Evolutionary conservation across 345 rosid species (phyloP), one percentile per base, ranked within the genome.

Genomic region (Turnera subulata): DNA sequence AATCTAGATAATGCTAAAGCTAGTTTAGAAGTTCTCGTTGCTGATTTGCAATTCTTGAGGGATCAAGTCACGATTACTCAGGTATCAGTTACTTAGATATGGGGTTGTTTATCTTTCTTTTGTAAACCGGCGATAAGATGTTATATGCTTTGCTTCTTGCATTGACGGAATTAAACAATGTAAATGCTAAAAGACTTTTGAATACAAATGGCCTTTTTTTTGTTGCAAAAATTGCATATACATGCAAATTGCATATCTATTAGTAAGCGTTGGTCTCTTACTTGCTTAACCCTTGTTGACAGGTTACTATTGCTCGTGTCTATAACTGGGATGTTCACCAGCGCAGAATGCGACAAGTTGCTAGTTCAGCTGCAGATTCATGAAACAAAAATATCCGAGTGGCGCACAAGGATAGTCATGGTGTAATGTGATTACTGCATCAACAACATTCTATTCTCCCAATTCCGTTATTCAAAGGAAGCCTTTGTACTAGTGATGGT

Each of bases 1-100:
- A 89, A 93, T 67, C 74, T 89, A 69, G 94, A 89, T 17, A 93
- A 89, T 69, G 96, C 99, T 58, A 93, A 81, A 82, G 96, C 96
- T 50, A 93, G 99, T 70, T 70, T 90, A 65, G 92, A 84, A 79
- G 97, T 84, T 62, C 96, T 94, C 51, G 59, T 90, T 53, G 82
- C 81, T 10, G 97, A 94, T 82, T 77, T 88, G 42, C 97, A 84
- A 50, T 90, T 94, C 73, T 76, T 85, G 76, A 82, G 95, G 83
- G 97, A 94, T 71, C 97, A 94, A 69, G 95, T 87, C 70, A 90
- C 96, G 51, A 82, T 87, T 73, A 90, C 97, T 46, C 96, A 87
- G 97, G 96, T 93, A 78, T 19, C 44, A 3, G 2, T 54, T 7
- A 18, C 56, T 11, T n/a, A 46, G 25, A 0, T 13, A 16, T 46